These are phyloP conservation scores for Scleroderma bovista DNA, from an alignment of 768 basidiomycete genomes.

Conservation along the genomic window DNA sequence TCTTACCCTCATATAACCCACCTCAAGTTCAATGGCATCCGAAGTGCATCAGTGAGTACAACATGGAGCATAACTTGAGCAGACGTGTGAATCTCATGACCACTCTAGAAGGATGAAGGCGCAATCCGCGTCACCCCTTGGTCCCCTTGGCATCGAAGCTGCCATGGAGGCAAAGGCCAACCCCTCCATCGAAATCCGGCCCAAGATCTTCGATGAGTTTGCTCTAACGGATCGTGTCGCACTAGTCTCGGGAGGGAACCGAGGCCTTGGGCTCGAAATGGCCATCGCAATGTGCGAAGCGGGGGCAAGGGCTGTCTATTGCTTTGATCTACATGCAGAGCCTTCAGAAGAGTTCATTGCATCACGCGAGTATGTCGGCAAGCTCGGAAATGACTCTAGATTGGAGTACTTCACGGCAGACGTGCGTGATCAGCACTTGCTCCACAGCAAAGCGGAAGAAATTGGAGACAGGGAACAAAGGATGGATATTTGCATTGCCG, in stretches of 20 bases:
- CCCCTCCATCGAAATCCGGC: slow-evolving; percentile 22
- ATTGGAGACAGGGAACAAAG: slow-evolving; percentile 21
- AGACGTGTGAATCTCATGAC: background rate
- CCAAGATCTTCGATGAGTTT: slow-evolving; percentile 42
- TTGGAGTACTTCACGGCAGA: slow-evolving; percentile 20
- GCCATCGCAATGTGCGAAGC: slow-evolving; percentile 23
- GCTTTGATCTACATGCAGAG: slow-evolving; percentile 11
- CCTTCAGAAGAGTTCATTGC: slow-evolving; percentile 39
- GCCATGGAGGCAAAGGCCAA: slow-evolving; percentile 36
- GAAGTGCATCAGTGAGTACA: background rate
- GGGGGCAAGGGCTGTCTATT: slow-evolving; percentile 39
- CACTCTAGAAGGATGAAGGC: background rate
- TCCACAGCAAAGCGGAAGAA: slow-evolving; percentile 12
- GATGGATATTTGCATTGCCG: slow-evolving; percentile 24
- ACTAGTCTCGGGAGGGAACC: slow-evolving; percentile 23
- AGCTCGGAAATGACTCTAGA: slow-evolving; percentile 27
- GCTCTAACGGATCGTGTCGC: slow-evolving; percentile 20
- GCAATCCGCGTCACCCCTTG: slow-evolving; percentile 12
- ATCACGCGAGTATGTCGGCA: slow-evolving; percentile 41
- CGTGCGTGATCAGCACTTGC: slow-evolving; percentile 18
- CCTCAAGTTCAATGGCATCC: background rate
- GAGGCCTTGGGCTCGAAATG: slow-evolving; percentile 30
- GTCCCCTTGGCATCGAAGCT: slow-evolving; percentile 50
- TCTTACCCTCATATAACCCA: too few relatives aligned
- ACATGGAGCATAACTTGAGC: background rate